Percentiles rank a stretch among this genome's conserved stretches.
These are phyloP conservation scores for Protea cynaroides DNA, from an alignment of 164 flowering plant species.

Conservation along the genomic window DNA sequence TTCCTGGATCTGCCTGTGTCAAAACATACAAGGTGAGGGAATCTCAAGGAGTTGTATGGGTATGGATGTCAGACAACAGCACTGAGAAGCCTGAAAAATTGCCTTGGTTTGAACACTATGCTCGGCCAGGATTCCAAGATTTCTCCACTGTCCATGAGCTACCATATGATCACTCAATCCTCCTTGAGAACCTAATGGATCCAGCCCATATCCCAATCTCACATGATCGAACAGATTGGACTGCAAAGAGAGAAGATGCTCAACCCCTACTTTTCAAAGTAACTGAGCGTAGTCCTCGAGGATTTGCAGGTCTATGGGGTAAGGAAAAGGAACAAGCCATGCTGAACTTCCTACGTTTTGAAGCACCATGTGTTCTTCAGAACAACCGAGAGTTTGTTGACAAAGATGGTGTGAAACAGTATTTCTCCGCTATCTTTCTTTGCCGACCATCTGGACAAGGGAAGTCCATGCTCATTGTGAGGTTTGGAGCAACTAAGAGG, in stretches of 20 bases:
- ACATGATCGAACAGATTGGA: constrained; percentile 86
- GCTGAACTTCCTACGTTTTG: constrained; percentile 60
- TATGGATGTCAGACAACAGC: constrained; percentile 86
- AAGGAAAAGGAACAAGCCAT: constrained; percentile 36
- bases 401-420: constrained; percentile 55
- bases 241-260: constrained; percentile 90
- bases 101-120: constrained; percentile 92
- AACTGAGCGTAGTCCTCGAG: constrained; percentile 63
- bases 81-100: constrained; percentile 51
- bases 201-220: constrained; percentile 98
- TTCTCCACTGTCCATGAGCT: constrained; percentile 82
- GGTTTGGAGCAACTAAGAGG: constrained; percentile 67
- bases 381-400: constrained; percentile 64
- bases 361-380: constrained; percentile 90
- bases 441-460: constrained; percentile 96
- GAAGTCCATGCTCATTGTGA: constrained; percentile 88
- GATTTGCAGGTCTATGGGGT: constrained; percentile 97
- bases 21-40: constrained; percentile 71
- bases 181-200: constrained; percentile 96
- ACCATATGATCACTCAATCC: constrained; percentile 94
- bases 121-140: constrained; percentile 74
- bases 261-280: constrained; percentile 65
- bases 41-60: constrained; percentile 95
- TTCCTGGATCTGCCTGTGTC: constrained; percentile 71
- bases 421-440: constrained; percentile 78